Base-by-base conservation (phyloP, 2,329 filamentous ascomycete species). In the Aspergillus ibericus region DNA sequence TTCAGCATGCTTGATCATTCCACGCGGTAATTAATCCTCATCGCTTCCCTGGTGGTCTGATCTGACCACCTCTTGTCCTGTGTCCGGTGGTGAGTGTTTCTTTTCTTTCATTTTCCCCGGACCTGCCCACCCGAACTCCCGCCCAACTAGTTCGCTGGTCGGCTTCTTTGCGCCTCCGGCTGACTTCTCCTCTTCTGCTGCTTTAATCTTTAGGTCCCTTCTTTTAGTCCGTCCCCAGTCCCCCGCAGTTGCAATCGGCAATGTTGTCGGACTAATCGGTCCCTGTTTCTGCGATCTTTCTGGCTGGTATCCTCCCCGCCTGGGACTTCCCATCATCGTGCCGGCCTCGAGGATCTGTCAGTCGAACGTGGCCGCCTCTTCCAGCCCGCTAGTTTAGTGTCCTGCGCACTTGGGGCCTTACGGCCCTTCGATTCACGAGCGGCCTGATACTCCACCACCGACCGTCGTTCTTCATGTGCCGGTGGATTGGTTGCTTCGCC, bases 381-480 rank as follows among this genome's bases (percentile, higher is more conserved):
- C 54, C 53, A 18, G 44, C n/a, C 25, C 36, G 25, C 36, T 27
- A 15, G 22, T 20, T 29, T 53, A 22, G 15, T 22, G 25, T 36
- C 38, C 5, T 13, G 22, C 50, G n/a, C 15, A 20, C n/a, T 53
- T 59, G 56, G 59, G 59, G 59, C 56, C 59, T 52, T 48, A 61
- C 52, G 56, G 56, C 52, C 56, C 56, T 57, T 58, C 42, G 27
- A 53, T 42, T 25, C 36, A 16, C 50, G 6, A 44, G 15, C 51
- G 13, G 36, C 38, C 36, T 44, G 42, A 48, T 53, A 58, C 54
- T 25, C 44, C 36, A 42, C 50, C 46, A 35, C 59, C 49, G 40
- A 81, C 83, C 55, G 81, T 79, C 66, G 80, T 81, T 60, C 79
- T 86, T 65, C 73, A 64, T 64, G 56, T 58, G 56, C 36, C 36